phyloP scores from a whole-genome alignment of 164 flowering plant genomes.

The Chloranthus sessilifolius region DNA sequence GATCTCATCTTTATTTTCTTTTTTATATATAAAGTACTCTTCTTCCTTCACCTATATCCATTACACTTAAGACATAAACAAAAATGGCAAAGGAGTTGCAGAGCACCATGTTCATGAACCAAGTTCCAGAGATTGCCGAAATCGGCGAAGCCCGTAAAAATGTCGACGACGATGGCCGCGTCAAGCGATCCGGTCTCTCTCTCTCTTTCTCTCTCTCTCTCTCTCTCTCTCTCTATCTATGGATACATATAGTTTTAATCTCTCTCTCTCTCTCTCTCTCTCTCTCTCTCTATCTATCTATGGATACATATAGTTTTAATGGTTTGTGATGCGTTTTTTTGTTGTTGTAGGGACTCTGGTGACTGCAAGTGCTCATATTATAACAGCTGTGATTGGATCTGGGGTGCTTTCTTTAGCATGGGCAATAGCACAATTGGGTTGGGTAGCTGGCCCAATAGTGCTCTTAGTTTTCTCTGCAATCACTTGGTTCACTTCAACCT shows the following conservation, averaged over 20 bases:
- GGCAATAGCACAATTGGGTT: constrained; percentile 93
- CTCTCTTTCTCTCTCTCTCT: neutral
- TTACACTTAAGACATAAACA: too few relatives aligned
- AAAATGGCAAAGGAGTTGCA: constrained; percentile 2
- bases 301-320: neutral
- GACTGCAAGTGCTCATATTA: constrained; percentile 96
- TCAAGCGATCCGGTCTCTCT: constrained; percentile 46
- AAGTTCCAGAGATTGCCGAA: neutral
- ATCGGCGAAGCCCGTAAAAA: constrained; percentile 23
- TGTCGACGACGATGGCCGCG: constrained; percentile 69
- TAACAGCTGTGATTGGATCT: constrained; percentile 96
- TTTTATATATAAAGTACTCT: too few relatives aligned
- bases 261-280: neutral
- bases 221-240: neutral
- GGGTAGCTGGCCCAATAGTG: constrained; percentile 72
- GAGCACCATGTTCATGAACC: neutral
- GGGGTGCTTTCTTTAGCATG: constrained; percentile 92
- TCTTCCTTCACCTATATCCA: too few relatives aligned
- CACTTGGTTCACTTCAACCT: constrained; percentile 76
- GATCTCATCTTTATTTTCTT: too few relatives aligned
- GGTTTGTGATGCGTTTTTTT: neutral
- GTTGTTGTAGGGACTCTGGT: constrained; percentile 56
- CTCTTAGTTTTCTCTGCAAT: constrained; percentile 71
- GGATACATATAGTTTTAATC: too few relatives aligned
- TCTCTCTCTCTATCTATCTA: neutral